Conservation (phyloP, 1,284 basidiomycete species). For the Trichosporon faecale region DNA sequence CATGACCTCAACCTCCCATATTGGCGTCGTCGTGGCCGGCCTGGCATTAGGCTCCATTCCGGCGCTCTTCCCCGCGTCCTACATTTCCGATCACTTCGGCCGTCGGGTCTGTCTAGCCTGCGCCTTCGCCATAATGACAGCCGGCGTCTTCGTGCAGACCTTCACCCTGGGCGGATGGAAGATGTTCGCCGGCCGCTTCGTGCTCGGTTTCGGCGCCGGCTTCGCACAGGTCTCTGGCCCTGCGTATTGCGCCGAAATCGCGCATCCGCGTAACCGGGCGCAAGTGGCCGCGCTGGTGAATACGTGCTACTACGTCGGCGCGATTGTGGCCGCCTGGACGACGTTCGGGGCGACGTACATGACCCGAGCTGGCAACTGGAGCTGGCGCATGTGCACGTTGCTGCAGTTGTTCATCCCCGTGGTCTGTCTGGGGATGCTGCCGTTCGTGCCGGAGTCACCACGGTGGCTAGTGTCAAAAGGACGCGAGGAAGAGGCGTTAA, state of each 20-base stretch:
- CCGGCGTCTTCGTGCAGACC: conserved; percentile 10
- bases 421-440: conserved; percentile 3
- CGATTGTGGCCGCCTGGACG: conserved; percentile 22
- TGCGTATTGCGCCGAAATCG: conserved; percentile 17
- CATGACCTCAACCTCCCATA: background rate
- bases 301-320: conserved; percentile 18
- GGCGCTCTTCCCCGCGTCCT: background rate
- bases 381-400: conserved; percentile 23
- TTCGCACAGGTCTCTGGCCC: conserved; percentile 7
- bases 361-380: conserved; percentile 11
- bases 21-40: conserved; percentile 14
- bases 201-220: conserved; percentile 15
- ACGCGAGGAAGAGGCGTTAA: conserved; percentile 33
- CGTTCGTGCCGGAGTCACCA: conserved; percentile 24
- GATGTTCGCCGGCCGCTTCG: conserved; percentile 14
- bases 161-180: conserved; percentile 15
- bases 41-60: conserved; percentile 7
- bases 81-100: conserved; percentile 8
- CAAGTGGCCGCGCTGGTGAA: conserved; percentile 17
- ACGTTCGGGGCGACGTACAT: conserved; percentile 25
- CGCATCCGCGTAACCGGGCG: conserved; percentile 19
- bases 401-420: conserved; percentile 25
- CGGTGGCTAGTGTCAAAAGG: conserved; percentile 21
- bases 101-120: background rate
- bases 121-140: background rate